Evolutionary conservation across 805 yeast species (phyloP), one percentile per base, ranked within the genome.

Genomic region (Diddensiella transvaalensis): DNA sequence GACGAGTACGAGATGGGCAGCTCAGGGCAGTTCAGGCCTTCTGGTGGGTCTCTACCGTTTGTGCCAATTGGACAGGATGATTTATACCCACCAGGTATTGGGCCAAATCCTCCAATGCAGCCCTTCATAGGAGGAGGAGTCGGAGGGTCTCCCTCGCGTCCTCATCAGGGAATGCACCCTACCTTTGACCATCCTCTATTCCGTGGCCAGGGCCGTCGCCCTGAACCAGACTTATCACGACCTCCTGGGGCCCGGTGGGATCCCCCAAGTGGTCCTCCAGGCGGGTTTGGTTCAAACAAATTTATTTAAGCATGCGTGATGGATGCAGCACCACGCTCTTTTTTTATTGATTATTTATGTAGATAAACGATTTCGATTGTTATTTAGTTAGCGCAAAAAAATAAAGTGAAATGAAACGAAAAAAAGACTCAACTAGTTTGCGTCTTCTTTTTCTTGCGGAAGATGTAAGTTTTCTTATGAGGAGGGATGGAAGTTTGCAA

Each of bases 211-310:
- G 40, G 59, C 49, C 30, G 54, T 19, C 42, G 48, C 46, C 51
- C 40, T 30, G 52, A 50, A 44, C 47, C 57, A 11, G 60, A 57
- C 11, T 23, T 57, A 24, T 48, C 56, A 22, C 49, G 60, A n/a
- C 70, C 72, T 3, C 67, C 67, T 1, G 72, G 72, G 3, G 62
- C 70, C 10, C 55, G 75, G 15, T 70, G 65, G 60, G 75, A 72
- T 45, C 70, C 72, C 11, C 66, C 67, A 13, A 55, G 55, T 22
- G 56, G 60, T 3, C 54, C 54, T n/a, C 48, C 49, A 13, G 59
- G 58, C 6, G 8, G 8, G 8, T 40, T 44, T 32, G 59, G 60
- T 19, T 49, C 56, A 29, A 53, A 55, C 17, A 52, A 61, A 19
- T 48, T 32, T 23, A 35, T 35, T 35, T 35, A 35, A 35, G 17